These are phyloP conservation scores for Penicillium robsamsonii DNA, from an alignment of 495 filamentous ascomycete genomes.

Conservation along the genomic window DNA sequence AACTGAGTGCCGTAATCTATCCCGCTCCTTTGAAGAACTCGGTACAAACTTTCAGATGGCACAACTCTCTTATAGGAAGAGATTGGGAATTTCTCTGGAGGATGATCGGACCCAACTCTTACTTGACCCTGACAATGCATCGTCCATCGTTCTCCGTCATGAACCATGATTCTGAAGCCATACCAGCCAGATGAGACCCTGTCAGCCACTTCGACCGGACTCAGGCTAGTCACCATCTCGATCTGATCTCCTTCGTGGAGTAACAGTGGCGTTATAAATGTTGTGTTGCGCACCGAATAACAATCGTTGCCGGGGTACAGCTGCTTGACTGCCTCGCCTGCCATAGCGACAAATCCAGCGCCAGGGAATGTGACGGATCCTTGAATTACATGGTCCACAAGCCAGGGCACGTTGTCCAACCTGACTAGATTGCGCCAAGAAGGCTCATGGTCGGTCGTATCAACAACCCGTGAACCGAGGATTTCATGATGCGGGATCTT, in stretches of 20 bases:
- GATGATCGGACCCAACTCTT: conserved; percentile 1
- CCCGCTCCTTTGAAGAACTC: conserved; percentile 33
- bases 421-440: conserved; percentile 51
- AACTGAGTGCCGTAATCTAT: conserved; percentile 37
- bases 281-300: conserved; percentile 14
- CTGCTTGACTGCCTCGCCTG: conserved; percentile 45
- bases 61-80: conserved; percentile 5
- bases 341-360: conserved; percentile 50
- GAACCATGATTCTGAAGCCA: conserved; percentile 42
- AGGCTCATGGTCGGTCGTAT: conserved; percentile 42
- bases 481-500: conserved; percentile 45
- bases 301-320: conserved; percentile 17
- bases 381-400: conserved; percentile 44
- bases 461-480: conserved; percentile 42
- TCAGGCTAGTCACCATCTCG: conserved; percentile 39
- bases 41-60: conserved; percentile 22
- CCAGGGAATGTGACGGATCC: conserved; percentile 45
- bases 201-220: conserved; percentile 28
- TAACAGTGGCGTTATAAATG: conserved; percentile 29
- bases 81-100: background rate
- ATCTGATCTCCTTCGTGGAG: conserved; percentile 19
- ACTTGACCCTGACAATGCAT: conserved; percentile 45
- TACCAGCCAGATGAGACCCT: conserved; percentile 40
- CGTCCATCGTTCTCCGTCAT: conserved; percentile 35
- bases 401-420: conserved; percentile 46